Conservation (phyloP, 2,329 filamentous ascomycete species). For the Ascomycota sp. region DNA sequence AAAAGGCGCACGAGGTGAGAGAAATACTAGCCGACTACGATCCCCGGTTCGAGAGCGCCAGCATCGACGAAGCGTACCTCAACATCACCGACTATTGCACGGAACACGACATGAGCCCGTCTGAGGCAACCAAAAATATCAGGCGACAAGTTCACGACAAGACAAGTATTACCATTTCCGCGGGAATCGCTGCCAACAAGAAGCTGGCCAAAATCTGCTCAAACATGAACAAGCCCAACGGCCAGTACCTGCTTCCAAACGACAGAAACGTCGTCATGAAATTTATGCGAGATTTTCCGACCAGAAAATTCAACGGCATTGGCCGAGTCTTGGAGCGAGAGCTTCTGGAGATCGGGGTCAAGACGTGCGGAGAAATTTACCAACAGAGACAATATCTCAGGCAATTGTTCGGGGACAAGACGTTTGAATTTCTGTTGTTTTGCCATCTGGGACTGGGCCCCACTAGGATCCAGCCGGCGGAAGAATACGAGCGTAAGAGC, state of each 20-base stretch:
- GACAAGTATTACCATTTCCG: conserved; percentile 74
- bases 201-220: conserved; percentile 90
- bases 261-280: conserved; percentile 57
- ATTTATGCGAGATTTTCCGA: conserved; percentile 70
- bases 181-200: conserved; percentile 83
- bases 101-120: conserved; percentile 45
- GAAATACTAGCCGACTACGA: conserved; percentile 75
- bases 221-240: conserved; percentile 92
- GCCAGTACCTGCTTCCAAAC: conserved; percentile 59
- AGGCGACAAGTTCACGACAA: conserved; percentile 54
- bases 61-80: conserved; percentile 89
- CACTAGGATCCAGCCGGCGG: conserved; percentile 66
- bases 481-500: conserved; percentile 80
- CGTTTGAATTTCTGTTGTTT: conserved; percentile 66
- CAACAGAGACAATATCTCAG: conserved; percentile 50
- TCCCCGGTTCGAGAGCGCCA: conserved; percentile 75
- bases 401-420: conserved; percentile 77
- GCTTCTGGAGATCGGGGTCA: conserved; percentile 68
- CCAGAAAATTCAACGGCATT: conserved; percentile 86
- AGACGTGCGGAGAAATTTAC: conserved; percentile 78
- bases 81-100: conserved; percentile 80
- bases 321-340: conserved; percentile 86
- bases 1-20: conserved; percentile 76
- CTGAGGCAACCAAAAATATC: conserved; percentile 58
- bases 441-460: conserved; percentile 74